Conservation (phyloP, 768 basidiomycete species). For the Amylocystis lapponica region DNA sequence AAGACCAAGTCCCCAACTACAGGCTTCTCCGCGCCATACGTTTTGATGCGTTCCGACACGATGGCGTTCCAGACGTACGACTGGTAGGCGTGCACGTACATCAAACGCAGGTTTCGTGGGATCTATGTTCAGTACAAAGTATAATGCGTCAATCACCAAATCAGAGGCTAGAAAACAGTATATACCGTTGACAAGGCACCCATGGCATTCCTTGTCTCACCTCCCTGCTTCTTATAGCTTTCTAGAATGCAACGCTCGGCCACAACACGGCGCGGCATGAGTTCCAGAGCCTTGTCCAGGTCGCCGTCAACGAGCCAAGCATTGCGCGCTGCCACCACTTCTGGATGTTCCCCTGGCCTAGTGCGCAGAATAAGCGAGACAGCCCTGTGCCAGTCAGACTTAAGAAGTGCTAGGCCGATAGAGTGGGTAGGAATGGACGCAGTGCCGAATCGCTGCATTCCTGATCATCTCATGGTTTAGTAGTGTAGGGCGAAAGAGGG, state of each 20-base stretch:
- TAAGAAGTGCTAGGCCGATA: constrained; percentile 86
- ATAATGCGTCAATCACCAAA: constrained; percentile 1
- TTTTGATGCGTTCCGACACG: constrained; percentile 86
- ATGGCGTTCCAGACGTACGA: constrained; percentile 98
- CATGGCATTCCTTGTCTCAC: constrained; percentile 78
- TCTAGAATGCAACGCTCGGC: constrained; percentile 93
- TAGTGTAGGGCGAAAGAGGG: constrained; percentile 1
- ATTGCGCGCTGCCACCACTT: constrained; percentile 75
- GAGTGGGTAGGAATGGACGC: constrained; percentile 93
- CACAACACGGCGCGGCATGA: constrained; percentile 88
- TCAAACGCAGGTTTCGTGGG: constrained; percentile 87
- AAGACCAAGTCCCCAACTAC: constrained; percentile 90
- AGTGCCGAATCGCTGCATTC: constrained; percentile 99
- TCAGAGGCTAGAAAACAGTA: not conserved
- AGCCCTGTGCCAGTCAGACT: constrained; percentile 87
- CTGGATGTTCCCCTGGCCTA: constrained; percentile 89
- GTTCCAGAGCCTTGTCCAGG: constrained; percentile 70
- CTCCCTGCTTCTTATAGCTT: constrained; percentile 76
- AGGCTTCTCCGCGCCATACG: constrained; percentile 66
- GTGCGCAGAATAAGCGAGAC: constrained; percentile 75
- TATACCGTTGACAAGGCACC: constrained; percentile 80
- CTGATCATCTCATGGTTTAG: too few relatives aligned
- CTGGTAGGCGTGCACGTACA: constrained; percentile 99
- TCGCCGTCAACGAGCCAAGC: constrained; percentile 87
- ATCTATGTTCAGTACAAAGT: constrained; percentile 53